Evolutionary conservation across 352 stramenopile species (phyloP).

Genomic region (Phytophthora sp.): DNA sequence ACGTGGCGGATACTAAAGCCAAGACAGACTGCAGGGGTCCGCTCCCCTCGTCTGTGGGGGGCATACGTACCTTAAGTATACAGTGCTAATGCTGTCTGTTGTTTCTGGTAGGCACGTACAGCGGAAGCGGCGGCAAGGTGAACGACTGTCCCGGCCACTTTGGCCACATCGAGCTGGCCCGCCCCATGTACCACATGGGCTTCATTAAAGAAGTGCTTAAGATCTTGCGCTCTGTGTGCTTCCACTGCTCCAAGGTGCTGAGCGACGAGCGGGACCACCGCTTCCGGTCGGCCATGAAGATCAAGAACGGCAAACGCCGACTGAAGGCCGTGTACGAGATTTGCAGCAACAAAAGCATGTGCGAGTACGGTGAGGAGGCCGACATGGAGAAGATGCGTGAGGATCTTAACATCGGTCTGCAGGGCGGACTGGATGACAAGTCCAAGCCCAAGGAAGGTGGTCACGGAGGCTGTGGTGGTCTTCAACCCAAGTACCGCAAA

Average conservation of each 20-base stretch:
- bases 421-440: constrained; percentile 85
- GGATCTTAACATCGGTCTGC: constrained; percentile 85
- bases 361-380: constrained; percentile 83
- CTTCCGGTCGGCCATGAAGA: constrained; percentile 84
- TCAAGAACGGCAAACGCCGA: constrained; percentile 90
- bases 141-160: constrained; percentile 99
- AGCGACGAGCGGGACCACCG: constrained; percentile 91
- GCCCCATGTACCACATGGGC: constrained; percentile 97
- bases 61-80: constrained; percentile 7
- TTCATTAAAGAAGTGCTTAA: constrained; percentile 97
- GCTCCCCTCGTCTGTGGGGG: neutral
- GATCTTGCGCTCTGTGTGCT: constrained; percentile 96
- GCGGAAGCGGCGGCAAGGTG: constrained; percentile 91
- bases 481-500: constrained; percentile 96
- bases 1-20: constrained; percentile 33
- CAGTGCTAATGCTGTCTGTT: constrained; percentile 13
- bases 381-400: constrained; percentile 92
- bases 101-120: constrained; percentile 80
- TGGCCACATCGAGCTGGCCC: constrained; percentile 98
- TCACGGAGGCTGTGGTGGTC: constrained; percentile 80
- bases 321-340: constrained; percentile 96
- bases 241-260: constrained; percentile 96
- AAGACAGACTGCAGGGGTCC: neutral
- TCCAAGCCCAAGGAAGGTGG: constrained; percentile 81
- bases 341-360: constrained; percentile 91